phyloP scores from a whole-genome alignment of 768 basidiomycete species.

The Tulasnella sp. region DNA sequence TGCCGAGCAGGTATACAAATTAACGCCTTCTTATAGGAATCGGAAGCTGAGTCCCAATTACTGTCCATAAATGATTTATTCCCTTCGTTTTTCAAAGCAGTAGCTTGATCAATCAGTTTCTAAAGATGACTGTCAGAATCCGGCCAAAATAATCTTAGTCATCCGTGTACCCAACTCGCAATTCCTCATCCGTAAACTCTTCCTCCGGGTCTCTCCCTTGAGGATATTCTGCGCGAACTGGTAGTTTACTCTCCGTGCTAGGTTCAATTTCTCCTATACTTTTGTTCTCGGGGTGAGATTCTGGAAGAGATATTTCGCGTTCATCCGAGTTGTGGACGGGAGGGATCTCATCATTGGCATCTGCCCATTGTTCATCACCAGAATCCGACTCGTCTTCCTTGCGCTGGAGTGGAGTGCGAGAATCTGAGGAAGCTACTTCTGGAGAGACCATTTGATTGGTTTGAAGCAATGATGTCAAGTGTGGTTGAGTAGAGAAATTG shows the following conservation, averaged over 20 bases:
- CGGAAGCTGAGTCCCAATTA: constrained; percentile 58
- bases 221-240: background rate
- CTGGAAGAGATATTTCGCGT: no score
- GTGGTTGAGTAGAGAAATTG: background rate
- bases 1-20: constrained; percentile 40
- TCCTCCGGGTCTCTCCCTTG: background rate
- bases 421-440: no score
- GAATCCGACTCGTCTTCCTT: background rate
- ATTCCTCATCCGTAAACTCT: constrained; percentile 11
- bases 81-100: constrained; percentile 57
- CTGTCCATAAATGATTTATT: constrained; percentile 56
- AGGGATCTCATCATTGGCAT: background rate
- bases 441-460: no score
- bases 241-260: no score
- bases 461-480: background rate
- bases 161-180: background rate
- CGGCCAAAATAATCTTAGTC: background rate
- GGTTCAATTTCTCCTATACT: no score
- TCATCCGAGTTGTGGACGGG: no score
- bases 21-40: constrained; percentile 56
- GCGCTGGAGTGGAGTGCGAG: no score
- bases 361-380: constrained; percentile 7
- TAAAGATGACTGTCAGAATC: constrained; percentile 18
- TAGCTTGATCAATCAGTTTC: constrained; percentile 39
- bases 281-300: no score